Evolutionary conservation across 2,329 filamentous ascomycete species (phyloP).

Genomic region (Cladophialophora chaetospira): DNA sequence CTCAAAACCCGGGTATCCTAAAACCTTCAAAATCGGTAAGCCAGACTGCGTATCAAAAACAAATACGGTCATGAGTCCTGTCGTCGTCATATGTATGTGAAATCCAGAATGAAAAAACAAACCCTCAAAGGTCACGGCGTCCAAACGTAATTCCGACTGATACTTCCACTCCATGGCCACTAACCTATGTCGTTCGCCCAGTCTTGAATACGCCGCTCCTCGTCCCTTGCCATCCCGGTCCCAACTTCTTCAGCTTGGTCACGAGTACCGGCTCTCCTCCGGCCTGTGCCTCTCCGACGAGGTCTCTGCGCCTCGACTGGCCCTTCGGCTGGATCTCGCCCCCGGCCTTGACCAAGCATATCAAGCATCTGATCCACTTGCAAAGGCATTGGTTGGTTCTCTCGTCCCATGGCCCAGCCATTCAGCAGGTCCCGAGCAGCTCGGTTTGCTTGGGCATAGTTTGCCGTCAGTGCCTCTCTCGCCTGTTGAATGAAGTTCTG

Average conservation of each 20-base stretch:
- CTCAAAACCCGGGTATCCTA: background rate
- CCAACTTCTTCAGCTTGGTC: constrained; percentile 39
- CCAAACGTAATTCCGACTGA: no score
- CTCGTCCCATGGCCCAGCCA: constrained; percentile 29
- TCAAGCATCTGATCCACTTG: constrained; percentile 23
- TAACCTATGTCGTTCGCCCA: constrained; percentile 24
- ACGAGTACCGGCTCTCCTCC: constrained; percentile 40
- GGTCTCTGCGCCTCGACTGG: background rate
- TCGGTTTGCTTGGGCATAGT: constrained; percentile 37
- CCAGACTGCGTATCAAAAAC: background rate
- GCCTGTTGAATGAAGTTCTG: constrained; percentile 56
- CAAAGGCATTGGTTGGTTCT: constrained; percentile 27
- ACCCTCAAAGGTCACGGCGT: no score
- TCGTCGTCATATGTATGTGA: constrained; percentile 8
- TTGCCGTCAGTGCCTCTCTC: constrained; percentile 38
- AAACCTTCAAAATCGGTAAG: background rate
- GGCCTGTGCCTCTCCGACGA: constrained; percentile 9
- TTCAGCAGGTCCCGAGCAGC: constrained; percentile 37
- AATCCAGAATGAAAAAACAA: background rate
- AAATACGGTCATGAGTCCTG: constrained; percentile 5
- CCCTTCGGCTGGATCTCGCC: constrained; percentile 18
- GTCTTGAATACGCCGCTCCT: constrained; percentile 24
- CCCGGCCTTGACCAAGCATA: constrained; percentile 6
- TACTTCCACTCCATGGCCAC: background rate
- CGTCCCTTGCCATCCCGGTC: constrained; percentile 53